phyloP scores from a whole-genome alignment of 129 eudicot genomes.

The Flaveria brownii region DNA sequence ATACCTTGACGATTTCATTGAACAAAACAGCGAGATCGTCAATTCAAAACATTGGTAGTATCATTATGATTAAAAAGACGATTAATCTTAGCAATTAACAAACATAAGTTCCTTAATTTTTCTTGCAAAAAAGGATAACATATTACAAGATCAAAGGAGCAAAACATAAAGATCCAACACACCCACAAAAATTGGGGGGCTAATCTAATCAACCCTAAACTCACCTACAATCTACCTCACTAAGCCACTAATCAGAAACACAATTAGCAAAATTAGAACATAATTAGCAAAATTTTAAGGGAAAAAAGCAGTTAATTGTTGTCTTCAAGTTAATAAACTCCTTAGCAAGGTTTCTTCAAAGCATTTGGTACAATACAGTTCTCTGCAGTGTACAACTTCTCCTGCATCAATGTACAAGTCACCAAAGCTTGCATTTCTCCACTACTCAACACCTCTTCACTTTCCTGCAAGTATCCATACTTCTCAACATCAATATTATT shows the following conservation, averaged over 20 bases:
- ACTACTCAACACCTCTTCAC: constrained; percentile 28
- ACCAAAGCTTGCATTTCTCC: constrained; percentile 37
- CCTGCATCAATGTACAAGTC: constrained; percentile 53
- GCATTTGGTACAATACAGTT: constrained; percentile 54
- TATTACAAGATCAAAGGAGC: constrained; percentile 25
- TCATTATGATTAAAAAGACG: too few species aligned
- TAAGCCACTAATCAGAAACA: constrained; percentile 13
- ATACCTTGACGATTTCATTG: too few species aligned
- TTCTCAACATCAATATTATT: background rate
- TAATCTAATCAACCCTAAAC: constrained; percentile 11
- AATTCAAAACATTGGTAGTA: too few species aligned
- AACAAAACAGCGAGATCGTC: too few species aligned
- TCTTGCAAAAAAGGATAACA: constrained; percentile 27
- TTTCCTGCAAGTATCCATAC: constrained; percentile 23
- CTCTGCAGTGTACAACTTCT: constrained; percentile 58
- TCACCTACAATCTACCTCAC: constrained; percentile 20
- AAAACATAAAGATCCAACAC: constrained; percentile 24
- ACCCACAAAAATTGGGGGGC: constrained; percentile 29
- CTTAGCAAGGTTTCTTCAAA: constrained; percentile 32
- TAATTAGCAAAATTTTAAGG: background rate
- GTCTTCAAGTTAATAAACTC: constrained; percentile 8
- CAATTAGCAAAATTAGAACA: constrained; percentile 16
- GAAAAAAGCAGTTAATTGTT: constrained; percentile 2
- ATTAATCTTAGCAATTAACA: too few species aligned
- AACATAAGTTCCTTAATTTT: constrained; percentile 14